Evolutionary conservation across 108 stramenopile species (phyloP).

Genomic region (Aurantiochytrium sp.): DNA sequence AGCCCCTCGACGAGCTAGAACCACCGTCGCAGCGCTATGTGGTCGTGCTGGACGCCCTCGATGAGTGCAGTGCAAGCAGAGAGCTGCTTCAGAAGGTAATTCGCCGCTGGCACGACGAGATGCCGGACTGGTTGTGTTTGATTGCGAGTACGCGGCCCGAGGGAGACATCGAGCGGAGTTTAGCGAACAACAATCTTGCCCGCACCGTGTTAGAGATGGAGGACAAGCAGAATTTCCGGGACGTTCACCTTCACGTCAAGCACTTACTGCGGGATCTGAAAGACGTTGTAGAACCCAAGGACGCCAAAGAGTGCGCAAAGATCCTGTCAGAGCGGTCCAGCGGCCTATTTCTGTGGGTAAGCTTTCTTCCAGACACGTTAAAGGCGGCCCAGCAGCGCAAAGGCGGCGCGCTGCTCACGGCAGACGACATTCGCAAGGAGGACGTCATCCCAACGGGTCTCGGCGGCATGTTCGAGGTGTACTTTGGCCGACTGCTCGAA

Average conservation of each 20-base stretch:
- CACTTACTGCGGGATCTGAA: not conserved
- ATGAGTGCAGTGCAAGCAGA: not conserved
- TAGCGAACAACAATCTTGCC: not conserved
- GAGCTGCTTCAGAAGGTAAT: not conserved
- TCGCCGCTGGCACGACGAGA: not conserved
- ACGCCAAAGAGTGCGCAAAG: not conserved
- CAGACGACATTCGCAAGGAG: not conserved
- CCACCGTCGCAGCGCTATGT: not conserved
- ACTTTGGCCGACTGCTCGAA: not conserved
- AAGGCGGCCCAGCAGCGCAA: not conserved
- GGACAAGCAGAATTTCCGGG: not conserved
- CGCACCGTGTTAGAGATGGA: not conserved
- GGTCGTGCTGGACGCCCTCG: not conserved
- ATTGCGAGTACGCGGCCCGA: not conserved
- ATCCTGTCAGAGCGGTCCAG: not conserved
- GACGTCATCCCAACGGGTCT: not conserved
- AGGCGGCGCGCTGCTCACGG: not conserved
- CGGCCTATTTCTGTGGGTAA: not conserved
- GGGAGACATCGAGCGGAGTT: not conserved
- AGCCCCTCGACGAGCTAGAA: not conserved
- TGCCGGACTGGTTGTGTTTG: not conserved
- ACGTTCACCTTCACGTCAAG: not conserved
- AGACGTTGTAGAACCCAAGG: not conserved
- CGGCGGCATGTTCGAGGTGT: not conserved
- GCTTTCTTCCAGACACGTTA: not conserved